These are phyloP conservation scores for Aspergillus nidulans DNA, from an alignment of 495 filamentous ascomycete species.

Conservation along the genomic window DNA sequence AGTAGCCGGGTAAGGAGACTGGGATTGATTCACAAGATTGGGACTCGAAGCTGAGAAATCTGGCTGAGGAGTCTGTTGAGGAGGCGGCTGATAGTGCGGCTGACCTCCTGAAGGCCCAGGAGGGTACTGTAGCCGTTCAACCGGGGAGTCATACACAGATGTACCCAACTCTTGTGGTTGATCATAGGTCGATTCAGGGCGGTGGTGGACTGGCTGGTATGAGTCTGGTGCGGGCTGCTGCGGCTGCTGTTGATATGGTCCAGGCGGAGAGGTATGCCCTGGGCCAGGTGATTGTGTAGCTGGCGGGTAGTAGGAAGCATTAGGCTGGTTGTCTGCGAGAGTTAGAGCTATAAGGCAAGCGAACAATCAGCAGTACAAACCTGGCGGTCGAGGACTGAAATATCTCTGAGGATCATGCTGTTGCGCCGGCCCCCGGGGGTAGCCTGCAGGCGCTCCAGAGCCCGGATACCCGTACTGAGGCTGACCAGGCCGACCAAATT, in stretches of 20 bases:
- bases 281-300: conserved; percentile 43
- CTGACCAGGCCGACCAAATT: conserved; percentile 62
- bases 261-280: conserved; percentile 36
- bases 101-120: conserved; percentile 37
- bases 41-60: conserved; percentile 53
- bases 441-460: conserved; percentile 44
- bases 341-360: conserved; percentile 9
- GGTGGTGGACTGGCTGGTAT: conserved; percentile 43
- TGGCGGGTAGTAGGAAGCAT: conserved; percentile 35
- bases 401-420: conserved; percentile 63
- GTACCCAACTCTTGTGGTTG: conserved; percentile 81
- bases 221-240: conserved; percentile 36
- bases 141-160: conserved; percentile 77
- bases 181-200: conserved; percentile 69
- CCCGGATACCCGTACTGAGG: conserved; percentile 60
- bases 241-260: conserved; percentile 26
- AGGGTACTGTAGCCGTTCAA: conserved; percentile 52
- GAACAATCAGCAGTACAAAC: conserved; percentile 22
- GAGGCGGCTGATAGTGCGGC: conserved; percentile 37
- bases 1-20: conserved; percentile 43
- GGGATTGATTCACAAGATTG: conserved; percentile 32
- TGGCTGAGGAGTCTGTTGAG: conserved; percentile 27
- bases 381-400: conserved; percentile 59
- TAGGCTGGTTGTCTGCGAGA: conserved; percentile 28
- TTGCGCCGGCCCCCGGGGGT: conserved; percentile 44